A percentile compares a stretch with the other conserved stretches of the same genome.
These are phyloP conservation scores for Salix arbutifolia DNA, from an alignment of 345 rosid species.

Conservation along the genomic window DNA sequence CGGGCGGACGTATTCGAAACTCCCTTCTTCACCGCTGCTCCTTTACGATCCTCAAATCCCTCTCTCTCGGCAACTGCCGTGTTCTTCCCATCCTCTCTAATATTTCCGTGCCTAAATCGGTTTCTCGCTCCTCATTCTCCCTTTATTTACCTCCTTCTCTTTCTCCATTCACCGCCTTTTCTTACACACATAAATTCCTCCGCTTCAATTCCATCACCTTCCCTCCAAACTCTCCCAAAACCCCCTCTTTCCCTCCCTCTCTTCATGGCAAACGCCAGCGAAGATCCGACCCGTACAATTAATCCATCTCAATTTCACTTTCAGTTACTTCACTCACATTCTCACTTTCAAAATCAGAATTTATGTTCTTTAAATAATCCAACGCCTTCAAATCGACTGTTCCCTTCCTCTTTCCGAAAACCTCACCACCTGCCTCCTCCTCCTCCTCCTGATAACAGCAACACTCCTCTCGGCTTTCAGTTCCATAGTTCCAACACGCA, in stretches of 20 bases:
- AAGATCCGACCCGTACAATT: slow-evolving; percentile 36
- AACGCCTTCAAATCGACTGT: slow-evolving; percentile 10
- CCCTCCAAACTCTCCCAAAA: not conserved
- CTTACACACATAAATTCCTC: too few relatives aligned
- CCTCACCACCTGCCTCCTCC: slow-evolving; percentile 11
- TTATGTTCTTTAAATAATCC: slow-evolving; percentile 1
- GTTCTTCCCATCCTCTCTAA: not conserved
- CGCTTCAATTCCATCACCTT: not conserved
- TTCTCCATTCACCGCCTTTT: too few relatives aligned
- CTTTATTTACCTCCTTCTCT: not conserved
- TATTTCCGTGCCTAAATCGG: not conserved
- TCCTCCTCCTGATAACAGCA: not conserved
- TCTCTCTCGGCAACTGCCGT: not conserved
- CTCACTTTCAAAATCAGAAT: slow-evolving; percentile 18
- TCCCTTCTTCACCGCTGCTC: not conserved
- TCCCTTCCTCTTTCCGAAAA: slow-evolving; percentile 6
- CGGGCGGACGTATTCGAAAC: not conserved
- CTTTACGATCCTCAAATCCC: not conserved
- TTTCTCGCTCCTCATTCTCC: not conserved
- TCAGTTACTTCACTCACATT: slow-evolving; percentile 33
- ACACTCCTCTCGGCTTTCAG: slow-evolving; percentile 15
- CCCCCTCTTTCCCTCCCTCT: slow-evolving; percentile 1
- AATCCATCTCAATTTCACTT: slow-evolving; percentile 40
- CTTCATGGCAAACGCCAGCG: slow-evolving; percentile 40
- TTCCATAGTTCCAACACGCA: slow-evolving; percentile 14